Evolutionary conservation across 2,329 filamentous ascomycete genomes (phyloP).

Genomic region (Calonectria hawksworthii): DNA sequence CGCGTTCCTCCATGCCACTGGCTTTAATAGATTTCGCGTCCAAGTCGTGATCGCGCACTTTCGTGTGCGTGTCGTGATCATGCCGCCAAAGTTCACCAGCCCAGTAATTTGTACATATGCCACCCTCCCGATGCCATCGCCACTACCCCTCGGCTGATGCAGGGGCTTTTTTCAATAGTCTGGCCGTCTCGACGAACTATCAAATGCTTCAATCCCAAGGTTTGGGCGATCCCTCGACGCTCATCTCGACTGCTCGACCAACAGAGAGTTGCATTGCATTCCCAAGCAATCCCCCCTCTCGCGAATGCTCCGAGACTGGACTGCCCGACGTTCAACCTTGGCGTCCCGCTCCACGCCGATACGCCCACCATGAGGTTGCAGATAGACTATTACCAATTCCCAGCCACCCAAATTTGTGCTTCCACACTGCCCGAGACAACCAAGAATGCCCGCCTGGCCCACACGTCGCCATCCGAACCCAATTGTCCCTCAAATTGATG

Average conservation of each 20-base stretch:
- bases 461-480: background rate
- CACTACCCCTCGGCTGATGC: background rate
- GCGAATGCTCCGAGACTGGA: background rate
- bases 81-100: background rate
- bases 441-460: background rate
- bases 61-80: slow-evolving; percentile 36
- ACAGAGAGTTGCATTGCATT: slow-evolving; percentile 11
- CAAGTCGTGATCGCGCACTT: slow-evolving; percentile 19
- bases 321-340: slow-evolving; percentile 14
- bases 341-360: slow-evolving; percentile 14
- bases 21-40: slow-evolving; percentile 31
- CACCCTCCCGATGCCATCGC: background rate
- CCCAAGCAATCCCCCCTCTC: background rate
- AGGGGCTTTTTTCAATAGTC: slow-evolving; percentile 9
- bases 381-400: slow-evolving; percentile 21
- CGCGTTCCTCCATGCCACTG: slow-evolving; percentile 29
- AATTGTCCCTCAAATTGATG: background rate
- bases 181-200: background rate
- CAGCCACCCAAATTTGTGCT: slow-evolving; percentile 19
- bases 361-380: slow-evolving; percentile 22
- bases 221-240: background rate
- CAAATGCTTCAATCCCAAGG: background rate
- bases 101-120: background rate
- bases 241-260: background rate
- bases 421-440: background rate